A percentile compares a stretch with the other conserved stretches of the same genome.
Evolutionary conservation across 495 filamentous ascomycete species (phyloP).

Genomic region (Cudoniella acicularis): DNA sequence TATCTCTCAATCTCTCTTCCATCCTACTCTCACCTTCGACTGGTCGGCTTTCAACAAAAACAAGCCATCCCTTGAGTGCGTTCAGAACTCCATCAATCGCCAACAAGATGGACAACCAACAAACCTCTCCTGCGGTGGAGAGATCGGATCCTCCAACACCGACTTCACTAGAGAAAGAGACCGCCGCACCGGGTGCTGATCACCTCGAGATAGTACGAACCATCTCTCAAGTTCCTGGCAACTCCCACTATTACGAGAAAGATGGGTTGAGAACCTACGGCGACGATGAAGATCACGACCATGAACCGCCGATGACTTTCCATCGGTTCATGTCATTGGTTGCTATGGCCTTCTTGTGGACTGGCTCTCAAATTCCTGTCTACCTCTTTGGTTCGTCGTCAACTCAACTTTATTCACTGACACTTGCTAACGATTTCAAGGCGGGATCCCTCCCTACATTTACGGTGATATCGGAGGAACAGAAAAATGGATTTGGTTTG

Average conservation of each 20-base stretch:
- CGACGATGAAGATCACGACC: slow-evolving; percentile 46
- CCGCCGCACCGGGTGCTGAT: background rate
- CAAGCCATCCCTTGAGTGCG: too few relatives aligned
- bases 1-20: too few relatives aligned
- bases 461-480: slow-evolving; percentile 62
- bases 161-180: slow-evolving; percentile 9
- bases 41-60: too few relatives aligned
- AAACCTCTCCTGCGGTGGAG: background rate
- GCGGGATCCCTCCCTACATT: slow-evolving; percentile 60
- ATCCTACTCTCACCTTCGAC: too few relatives aligned
- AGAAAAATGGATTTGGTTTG: slow-evolving; percentile 71
- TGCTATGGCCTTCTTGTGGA: slow-evolving; percentile 65
- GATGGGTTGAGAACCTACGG: slow-evolving; percentile 47
- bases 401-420: background rate
- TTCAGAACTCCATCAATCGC: too few relatives aligned
- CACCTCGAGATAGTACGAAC: slow-evolving; percentile 19
- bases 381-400: slow-evolving; percentile 51
- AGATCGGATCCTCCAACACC: background rate
- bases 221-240: slow-evolving; percentile 29
- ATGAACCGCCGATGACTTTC: slow-evolving; percentile 53
- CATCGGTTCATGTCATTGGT: slow-evolving; percentile 55
- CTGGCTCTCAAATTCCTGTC: slow-evolving; percentile 60
- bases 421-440: slow-evolving; percentile 23
- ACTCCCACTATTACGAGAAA: slow-evolving; percentile 46
- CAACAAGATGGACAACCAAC: too few relatives aligned